phyloP scores from a whole-genome alignment of 108 stramenopile genomes.

The Parietichytrium sp. region DNA sequence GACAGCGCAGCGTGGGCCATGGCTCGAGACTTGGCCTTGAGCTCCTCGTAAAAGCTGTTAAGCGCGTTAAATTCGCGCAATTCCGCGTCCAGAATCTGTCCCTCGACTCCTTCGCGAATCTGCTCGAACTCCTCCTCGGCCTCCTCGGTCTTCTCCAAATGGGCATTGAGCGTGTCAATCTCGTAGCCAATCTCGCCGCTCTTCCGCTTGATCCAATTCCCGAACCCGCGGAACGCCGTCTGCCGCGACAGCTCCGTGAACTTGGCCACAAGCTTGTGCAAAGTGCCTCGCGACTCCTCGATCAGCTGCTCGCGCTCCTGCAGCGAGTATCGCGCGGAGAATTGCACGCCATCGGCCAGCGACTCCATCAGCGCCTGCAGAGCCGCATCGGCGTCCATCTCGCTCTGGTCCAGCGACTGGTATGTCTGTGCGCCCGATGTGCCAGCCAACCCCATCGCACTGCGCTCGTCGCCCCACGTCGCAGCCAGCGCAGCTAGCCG shows the following conservation, averaged over 20 bases:
- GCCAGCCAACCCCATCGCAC: not conserved
- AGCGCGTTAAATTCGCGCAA: conserved; percentile 26
- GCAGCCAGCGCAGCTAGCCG: not conserved
- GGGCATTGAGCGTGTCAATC: not conserved
- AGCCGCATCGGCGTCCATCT: conserved; percentile 14
- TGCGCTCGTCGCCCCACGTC: not conserved
- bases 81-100: not conserved
- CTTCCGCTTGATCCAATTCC: not conserved
- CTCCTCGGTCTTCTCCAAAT: not conserved
- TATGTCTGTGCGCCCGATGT: not conserved
- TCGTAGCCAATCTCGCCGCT: not conserved
- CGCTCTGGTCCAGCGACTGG: not conserved
- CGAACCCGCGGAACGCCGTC: conserved; percentile 20
- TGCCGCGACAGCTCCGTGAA: not conserved
- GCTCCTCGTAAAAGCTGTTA: conserved; percentile 26
- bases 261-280: not conserved
- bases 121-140: not conserved
- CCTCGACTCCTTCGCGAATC: not conserved
- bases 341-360: not conserved
- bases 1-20: not conserved
- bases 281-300: not conserved
- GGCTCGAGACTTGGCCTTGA: not conserved
- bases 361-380: not conserved
- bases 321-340: not conserved
- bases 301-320: not conserved